phyloP scores from a whole-genome alignment of 345 rosid genomes.

The Linum trigynum region DNA sequence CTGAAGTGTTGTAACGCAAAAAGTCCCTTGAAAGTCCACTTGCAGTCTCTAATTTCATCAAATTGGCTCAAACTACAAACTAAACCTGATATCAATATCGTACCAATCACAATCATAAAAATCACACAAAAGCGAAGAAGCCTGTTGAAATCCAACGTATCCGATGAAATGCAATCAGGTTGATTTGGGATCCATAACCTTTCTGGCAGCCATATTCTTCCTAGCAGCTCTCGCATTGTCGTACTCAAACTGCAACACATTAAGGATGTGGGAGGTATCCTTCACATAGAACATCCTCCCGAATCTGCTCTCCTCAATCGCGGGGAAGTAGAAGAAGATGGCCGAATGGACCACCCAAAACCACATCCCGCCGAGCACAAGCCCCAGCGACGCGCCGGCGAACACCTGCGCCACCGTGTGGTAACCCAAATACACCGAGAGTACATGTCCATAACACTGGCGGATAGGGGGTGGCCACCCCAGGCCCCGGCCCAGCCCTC shows the following conservation, averaged over 20 bases:
- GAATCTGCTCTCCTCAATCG: constrained; percentile 63
- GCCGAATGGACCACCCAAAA: constrained; percentile 66
- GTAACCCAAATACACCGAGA: constrained; percentile 87
- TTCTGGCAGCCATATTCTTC: constrained; percentile 37
- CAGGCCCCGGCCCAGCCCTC: too few relatives aligned
- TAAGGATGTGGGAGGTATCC: constrained; percentile 85
- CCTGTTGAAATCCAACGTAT: neutral
- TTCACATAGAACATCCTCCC: constrained; percentile 72
- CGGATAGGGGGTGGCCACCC: too few relatives aligned
- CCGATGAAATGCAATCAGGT: constrained; percentile 26
- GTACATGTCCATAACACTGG: constrained; percentile 61
- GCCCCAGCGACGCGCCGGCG: constrained; percentile 64
- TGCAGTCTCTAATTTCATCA: neutral
- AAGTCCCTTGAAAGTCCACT: neutral
- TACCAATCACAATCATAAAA: too few relatives aligned
- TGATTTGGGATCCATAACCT: constrained; percentile 32
- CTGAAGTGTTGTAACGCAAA: too few relatives aligned
- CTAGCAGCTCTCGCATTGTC: constrained; percentile 85
- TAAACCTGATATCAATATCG: too few relatives aligned
- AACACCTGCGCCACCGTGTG: constrained; percentile 80
- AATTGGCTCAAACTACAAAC: neutral
- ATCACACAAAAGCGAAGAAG: constrained; percentile 7
- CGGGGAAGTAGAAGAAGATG: constrained; percentile 41
- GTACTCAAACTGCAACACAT: constrained; percentile 86
- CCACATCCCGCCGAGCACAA: constrained; percentile 56